Conservation (phyloP, 2,329 filamentous ascomycete genomes). For the Nothomitra cinnamomea region DNA sequence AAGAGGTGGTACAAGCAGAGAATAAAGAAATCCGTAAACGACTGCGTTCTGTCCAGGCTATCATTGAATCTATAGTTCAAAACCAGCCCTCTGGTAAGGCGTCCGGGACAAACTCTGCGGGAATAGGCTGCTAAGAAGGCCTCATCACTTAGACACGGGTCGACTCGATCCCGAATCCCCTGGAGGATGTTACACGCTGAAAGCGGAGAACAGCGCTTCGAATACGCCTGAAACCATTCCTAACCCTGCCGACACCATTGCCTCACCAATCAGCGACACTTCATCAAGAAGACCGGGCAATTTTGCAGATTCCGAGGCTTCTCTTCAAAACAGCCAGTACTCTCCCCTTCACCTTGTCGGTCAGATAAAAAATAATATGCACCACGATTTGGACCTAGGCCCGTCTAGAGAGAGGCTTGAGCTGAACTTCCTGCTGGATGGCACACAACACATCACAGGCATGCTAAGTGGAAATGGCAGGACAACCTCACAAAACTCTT, state of each 20-base stretch:
- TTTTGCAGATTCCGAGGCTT: constrained; percentile 19
- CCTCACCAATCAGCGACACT: constrained; percentile 7
- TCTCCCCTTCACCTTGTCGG: constrained; percentile 25
- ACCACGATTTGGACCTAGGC: constrained; percentile 29
- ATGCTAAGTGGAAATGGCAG: neutral
- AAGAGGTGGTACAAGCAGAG: constrained; percentile 44
- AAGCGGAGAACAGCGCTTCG: neutral
- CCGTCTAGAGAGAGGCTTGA: constrained; percentile 45
- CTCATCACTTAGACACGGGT: no score
- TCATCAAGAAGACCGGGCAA: neutral
- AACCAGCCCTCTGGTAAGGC: neutral
- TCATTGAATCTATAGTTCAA: constrained; percentile 39
- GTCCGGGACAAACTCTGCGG: neutral
- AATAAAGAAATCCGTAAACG: constrained; percentile 61
- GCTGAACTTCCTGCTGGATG: constrained; percentile 54
- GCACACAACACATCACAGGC: constrained; percentile 19
- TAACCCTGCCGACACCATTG: neutral
- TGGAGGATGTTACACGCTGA: neutral
- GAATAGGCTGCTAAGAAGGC: neutral
- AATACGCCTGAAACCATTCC: neutral
- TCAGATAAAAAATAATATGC: constrained; percentile 22
- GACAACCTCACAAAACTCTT: neutral
- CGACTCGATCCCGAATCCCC: no score
- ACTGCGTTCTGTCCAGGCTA: constrained; percentile 45
- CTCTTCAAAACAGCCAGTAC: constrained; percentile 13